Percentiles rank a stretch among this genome's conserved stretches.
Evolutionary conservation across 495 filamentous ascomycete genomes (phyloP).

Genomic region (Neurospora sp.): DNA sequence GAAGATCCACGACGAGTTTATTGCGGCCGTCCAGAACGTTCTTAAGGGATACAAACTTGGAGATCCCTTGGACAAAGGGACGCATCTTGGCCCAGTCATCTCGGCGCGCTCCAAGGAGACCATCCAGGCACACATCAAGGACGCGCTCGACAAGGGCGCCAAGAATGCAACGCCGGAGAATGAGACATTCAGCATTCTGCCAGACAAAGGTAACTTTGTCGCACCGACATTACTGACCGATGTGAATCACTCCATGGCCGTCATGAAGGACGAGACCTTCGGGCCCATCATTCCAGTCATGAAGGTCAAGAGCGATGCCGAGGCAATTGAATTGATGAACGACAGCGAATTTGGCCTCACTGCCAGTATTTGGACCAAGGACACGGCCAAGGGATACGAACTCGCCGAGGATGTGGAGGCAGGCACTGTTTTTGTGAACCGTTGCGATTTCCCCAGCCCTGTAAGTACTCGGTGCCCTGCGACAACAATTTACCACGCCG

Average conservation of each 20-base stretch:
- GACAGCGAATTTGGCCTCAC: constrained; percentile 91
- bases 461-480: constrained; percentile 43
- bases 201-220: constrained; percentile 71
- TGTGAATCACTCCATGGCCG: constrained; percentile 74
- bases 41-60: constrained; percentile 81
- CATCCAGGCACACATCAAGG: constrained; percentile 72
- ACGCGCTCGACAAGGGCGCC: constrained; percentile 78
- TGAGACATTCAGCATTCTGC: constrained; percentile 56
- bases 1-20: constrained; percentile 67
- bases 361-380: constrained; percentile 97
- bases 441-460: constrained; percentile 84
- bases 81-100: constrained; percentile 82
- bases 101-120: constrained; percentile 62
- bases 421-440: constrained; percentile 93
- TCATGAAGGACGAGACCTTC: constrained; percentile 96
- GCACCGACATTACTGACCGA: constrained; percentile 73
- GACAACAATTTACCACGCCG: background rate
- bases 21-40: constrained; percentile 70
- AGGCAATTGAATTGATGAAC: constrained; percentile 84
- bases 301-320: constrained; percentile 75
- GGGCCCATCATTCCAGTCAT: constrained; percentile 90
- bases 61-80: constrained; percentile 66
- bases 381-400: constrained; percentile 63
- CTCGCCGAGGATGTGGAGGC: constrained; percentile 78
- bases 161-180: constrained; percentile 75